A percentile compares a stretch with the other conserved stretches of the same genome.
Evolutionary conservation across 768 basidiomycete genomes (phyloP).

Genomic region (Rhizopogon vesiculosus): DNA sequence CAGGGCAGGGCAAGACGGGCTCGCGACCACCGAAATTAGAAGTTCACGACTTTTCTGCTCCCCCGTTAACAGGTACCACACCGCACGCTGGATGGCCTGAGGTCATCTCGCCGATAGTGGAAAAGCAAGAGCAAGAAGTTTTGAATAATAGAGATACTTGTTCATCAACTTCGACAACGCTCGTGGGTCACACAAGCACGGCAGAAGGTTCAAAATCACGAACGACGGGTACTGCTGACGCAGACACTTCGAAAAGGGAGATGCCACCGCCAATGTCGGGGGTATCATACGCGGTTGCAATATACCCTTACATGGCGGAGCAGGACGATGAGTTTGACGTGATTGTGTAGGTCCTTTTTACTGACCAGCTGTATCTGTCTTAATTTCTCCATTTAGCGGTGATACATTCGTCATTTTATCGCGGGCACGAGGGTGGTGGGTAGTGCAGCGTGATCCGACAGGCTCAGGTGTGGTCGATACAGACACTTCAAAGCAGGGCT

Average conservation of each 20-base stretch:
- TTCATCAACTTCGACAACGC: conserved; percentile 26
- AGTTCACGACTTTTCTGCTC: conserved; percentile 54
- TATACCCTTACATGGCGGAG: conserved; percentile 98
- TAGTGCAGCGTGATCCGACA: conserved; percentile 90
- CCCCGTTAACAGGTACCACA: conserved; percentile 54
- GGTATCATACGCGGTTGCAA: conserved; percentile 93
- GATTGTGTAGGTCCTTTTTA: conserved; percentile 64
- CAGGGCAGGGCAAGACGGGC: conserved; percentile 27
- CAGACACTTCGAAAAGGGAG: conserved; percentile 35
- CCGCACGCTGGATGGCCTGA: conserved; percentile 78
- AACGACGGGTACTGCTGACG: conserved; percentile 20
- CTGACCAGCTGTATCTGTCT: conserved; percentile 1
- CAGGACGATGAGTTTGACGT: conserved; percentile 99
- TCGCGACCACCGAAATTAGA: conserved; percentile 66
- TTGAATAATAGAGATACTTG: conserved; percentile 33
- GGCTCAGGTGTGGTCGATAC: conserved; percentile 76
- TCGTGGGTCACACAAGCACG: conserved; percentile 26
- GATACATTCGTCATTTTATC: conserved; percentile 93
- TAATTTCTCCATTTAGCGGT: conserved; percentile 44
- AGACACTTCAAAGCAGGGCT: conserved; percentile 81
- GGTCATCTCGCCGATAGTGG: conserved; percentile 54
- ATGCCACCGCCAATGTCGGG: conserved; percentile 42
- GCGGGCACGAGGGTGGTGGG: conserved; percentile 98
- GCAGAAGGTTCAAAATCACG: conserved; percentile 17
- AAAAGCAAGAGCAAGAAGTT: conserved; percentile 41